Base-by-base conservation (phyloP, 495 filamentous ascomycete genomes). In the Aspergillus ellipticus region DNA sequence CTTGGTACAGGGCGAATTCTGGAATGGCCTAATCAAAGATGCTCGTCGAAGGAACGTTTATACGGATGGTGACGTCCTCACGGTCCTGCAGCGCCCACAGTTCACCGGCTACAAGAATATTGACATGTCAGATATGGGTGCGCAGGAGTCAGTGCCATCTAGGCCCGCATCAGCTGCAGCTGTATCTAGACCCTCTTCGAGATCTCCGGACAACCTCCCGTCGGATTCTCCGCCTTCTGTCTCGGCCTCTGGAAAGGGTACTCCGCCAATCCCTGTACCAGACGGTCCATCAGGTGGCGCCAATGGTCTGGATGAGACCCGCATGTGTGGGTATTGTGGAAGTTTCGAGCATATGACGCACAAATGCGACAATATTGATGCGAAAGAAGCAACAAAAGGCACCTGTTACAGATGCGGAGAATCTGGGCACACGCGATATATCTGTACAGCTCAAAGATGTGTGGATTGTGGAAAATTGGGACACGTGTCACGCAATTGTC, bases 1-100 rank as follows among this genome's bases (percentile, higher is more conserved):
- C 24, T 77, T 98, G 22, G 74, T 86, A 6, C 88, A 95, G 60
- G 95, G 94, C 28, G 84, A 94, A 62, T 96, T 88, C 71, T 98
- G 94, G 94, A 82, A 79, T 48, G 82, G 85, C 52, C 78, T 98
- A 19, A 89, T 98, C 39, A 78, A 85, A 29, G 88, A 97, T 66
- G 87, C 94, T 3, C 86, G 82, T 59, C 64, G 65, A 26, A 84
- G 94, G 50, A 79, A 88, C 56, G 70, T 84, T n/a, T 96, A 94
- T 63, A 92, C 86, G 0, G 77, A 80, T 35, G 90, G 87, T 13
- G 81, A 96, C 63, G 66, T 87, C n/a, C 45, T 70, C 39, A 65
- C 60, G 6, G 72, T 82, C 48, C 72, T 87, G 13, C 63, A 70
- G 45, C 71, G 70, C 55, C 81, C 82, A 6, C 75, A 82, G 26